phyloP scores from a whole-genome alignment of 164 flowering plant genomes.

The Nymphaea thermarum region DNA sequence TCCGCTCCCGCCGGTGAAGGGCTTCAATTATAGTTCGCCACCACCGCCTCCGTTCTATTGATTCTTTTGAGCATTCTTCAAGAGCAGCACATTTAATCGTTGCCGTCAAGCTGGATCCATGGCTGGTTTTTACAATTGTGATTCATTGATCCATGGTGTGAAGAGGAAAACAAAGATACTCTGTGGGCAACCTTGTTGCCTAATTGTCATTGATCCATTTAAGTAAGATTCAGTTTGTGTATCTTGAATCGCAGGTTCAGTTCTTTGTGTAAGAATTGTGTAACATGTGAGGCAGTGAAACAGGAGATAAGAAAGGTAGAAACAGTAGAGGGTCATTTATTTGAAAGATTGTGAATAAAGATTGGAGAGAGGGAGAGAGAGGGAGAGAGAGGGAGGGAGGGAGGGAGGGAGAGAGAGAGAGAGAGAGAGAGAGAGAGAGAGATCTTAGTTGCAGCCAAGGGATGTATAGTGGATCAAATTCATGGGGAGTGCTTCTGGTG shows the following conservation, averaged over 20 bases:
- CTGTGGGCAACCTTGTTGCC: background rate
- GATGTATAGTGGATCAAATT: background rate
- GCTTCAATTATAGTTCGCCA: background rate
- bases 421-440: background rate
- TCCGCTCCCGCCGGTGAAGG: background rate
- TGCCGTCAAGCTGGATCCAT: background rate
- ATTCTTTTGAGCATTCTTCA: background rate
- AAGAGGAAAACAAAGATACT: background rate
- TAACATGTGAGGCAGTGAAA: background rate
- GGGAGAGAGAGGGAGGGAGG: background rate
- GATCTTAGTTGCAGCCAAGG: background rate
- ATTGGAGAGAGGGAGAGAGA: background rate
- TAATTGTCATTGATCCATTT: background rate
- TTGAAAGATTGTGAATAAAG: constrained; percentile 4
- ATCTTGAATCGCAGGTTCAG: background rate
- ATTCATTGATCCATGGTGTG: background rate
- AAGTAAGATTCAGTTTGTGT: background rate
- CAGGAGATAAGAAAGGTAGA: background rate
- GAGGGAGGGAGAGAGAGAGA: background rate
- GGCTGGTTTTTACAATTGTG: background rate
- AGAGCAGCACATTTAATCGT: background rate
- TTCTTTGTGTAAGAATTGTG: background rate
- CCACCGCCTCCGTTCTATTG: constrained; percentile 1
- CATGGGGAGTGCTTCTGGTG: background rate
- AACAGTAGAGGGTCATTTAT: constrained; percentile 1